Conservation (phyloP, 805 yeast genomes). For the Starmerella floris region DNA sequence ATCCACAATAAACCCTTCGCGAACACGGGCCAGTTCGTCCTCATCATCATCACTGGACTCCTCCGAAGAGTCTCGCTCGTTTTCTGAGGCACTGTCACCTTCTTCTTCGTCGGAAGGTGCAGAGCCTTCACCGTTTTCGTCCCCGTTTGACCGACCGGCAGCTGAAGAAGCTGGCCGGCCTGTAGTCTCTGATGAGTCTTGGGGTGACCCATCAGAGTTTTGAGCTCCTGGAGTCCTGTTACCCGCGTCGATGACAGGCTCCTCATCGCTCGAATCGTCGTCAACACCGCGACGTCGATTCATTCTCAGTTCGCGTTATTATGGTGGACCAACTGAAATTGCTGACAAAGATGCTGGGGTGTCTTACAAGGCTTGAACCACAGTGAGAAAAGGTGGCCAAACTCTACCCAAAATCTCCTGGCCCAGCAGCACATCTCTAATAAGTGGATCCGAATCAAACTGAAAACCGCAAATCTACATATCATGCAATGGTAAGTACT, state of each 20-base stretch:
- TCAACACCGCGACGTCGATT: constrained; percentile 19
- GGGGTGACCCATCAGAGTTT: too few relatives aligned
- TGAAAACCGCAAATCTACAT: too few relatives aligned
- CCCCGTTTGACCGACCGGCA: not conserved
- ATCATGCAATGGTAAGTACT: too few relatives aligned
- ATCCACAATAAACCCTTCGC: constrained; percentile 89
- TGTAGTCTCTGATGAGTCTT: not conserved
- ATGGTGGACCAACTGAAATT: not conserved
- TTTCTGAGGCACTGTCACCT: constrained; percentile 42
- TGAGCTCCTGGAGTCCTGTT: too few relatives aligned
- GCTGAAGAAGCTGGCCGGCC: not conserved
- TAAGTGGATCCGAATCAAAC: too few relatives aligned
- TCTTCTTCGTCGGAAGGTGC: constrained; percentile 26
- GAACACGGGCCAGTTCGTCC: constrained; percentile 68
- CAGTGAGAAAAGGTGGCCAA: too few relatives aligned
- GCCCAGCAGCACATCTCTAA: too few relatives aligned
- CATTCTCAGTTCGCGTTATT: too few relatives aligned
- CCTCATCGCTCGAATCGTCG: constrained; percentile 22
- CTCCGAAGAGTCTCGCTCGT: constrained; percentile 62
- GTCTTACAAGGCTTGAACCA: too few relatives aligned
- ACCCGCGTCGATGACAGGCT: not conserved
- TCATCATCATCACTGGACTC: constrained; percentile 67
- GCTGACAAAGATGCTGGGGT: not conserved
- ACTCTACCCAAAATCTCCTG: too few relatives aligned
- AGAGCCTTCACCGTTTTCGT: constrained; percentile 30